Evolutionary conservation across 371 early-diverging fungal genomes (phyloP).

Genomic region (Coemansia sp.): DNA sequence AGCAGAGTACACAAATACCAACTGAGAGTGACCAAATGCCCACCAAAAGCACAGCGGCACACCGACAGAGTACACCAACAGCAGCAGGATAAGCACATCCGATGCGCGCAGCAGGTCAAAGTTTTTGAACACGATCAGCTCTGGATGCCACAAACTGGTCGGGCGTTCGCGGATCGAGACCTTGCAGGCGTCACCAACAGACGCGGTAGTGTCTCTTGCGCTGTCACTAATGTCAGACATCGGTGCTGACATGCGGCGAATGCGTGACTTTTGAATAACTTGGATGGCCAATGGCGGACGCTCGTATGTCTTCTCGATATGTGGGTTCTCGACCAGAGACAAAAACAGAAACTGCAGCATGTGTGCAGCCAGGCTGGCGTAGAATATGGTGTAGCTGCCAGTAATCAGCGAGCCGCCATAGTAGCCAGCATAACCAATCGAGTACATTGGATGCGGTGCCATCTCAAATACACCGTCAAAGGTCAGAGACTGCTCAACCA

Average conservation of each 20-base stretch:
- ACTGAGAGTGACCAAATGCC: slow-evolving; percentile 20
- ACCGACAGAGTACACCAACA: slow-evolving; percentile 70
- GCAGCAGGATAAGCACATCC: slow-evolving; percentile 74
- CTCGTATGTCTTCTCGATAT: slow-evolving; percentile 91
- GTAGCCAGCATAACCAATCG: slow-evolving; percentile 93
- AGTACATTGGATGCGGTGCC: slow-evolving; percentile 98
- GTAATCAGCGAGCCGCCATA: slow-evolving; percentile 88
- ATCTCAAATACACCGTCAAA: slow-evolving; percentile 95
- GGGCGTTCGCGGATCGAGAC: slow-evolving; percentile 46
- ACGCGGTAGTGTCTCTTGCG: slow-evolving; percentile 15
- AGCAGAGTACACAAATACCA: slow-evolving; percentile 52
- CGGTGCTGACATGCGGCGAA: slow-evolving; percentile 29
- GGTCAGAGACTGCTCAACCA: slow-evolving; percentile 80
- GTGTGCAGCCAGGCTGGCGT: slow-evolving; percentile 86
- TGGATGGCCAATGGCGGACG: slow-evolving; percentile 59
- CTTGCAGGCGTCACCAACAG: neutral
- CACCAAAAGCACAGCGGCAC: slow-evolving; percentile 56
- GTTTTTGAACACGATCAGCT: slow-evolving; percentile 85
- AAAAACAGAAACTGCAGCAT: slow-evolving; percentile 86
- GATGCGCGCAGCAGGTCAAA: slow-evolving; percentile 82
- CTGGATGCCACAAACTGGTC: slow-evolving; percentile 54
- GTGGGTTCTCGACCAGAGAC: slow-evolving; percentile 91
- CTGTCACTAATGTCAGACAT: slow-evolving; percentile 28
- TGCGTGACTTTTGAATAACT: slow-evolving; percentile 50
- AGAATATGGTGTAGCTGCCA: slow-evolving; percentile 85